These are phyloP conservation scores for Cercospora janseana DNA, from an alignment of 2,329 filamentous ascomycete genomes.

Conservation along the genomic window DNA sequence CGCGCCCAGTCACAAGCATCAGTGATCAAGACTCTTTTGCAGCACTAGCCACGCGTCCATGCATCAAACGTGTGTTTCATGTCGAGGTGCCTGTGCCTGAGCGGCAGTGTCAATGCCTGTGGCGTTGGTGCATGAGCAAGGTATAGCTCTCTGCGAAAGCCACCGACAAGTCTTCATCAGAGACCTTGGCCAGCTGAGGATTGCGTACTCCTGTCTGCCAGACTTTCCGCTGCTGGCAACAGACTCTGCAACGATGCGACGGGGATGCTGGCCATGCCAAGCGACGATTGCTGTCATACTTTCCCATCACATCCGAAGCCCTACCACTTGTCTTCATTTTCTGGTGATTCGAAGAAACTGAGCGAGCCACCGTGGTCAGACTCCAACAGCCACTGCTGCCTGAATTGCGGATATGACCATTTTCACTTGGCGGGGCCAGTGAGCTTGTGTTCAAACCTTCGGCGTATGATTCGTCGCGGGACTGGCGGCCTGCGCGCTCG, in stretches of 20 bases:
- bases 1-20: too few species aligned
- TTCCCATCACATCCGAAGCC: background rate
- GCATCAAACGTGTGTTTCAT: conserved; percentile 8
- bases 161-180: conserved; percentile 1
- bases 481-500: conserved; percentile 9
- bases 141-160: background rate
- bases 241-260: background rate
- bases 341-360: background rate
- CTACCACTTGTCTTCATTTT: background rate
- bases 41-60: conserved; percentile 11
- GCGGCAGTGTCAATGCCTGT: conserved; percentile 6
- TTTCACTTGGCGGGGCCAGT: background rate
- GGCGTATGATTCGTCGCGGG: conserved; percentile 2
- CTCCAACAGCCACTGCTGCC: background rate
- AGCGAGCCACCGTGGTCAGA: conserved; percentile 1
- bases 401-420: background rate
- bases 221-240: background rate
- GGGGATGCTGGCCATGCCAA: background rate
- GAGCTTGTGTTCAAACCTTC: background rate
- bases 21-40: background rate
- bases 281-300: background rate
- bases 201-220: conserved; percentile 3
- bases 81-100: conserved; percentile 4
- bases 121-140: conserved; percentile 2
- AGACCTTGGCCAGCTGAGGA: background rate